Evolutionary conservation across 2,329 filamentous ascomycete species (phyloP), one percentile per base, ranked within the genome.

Genomic region (Botrytis hyacinthi): DNA sequence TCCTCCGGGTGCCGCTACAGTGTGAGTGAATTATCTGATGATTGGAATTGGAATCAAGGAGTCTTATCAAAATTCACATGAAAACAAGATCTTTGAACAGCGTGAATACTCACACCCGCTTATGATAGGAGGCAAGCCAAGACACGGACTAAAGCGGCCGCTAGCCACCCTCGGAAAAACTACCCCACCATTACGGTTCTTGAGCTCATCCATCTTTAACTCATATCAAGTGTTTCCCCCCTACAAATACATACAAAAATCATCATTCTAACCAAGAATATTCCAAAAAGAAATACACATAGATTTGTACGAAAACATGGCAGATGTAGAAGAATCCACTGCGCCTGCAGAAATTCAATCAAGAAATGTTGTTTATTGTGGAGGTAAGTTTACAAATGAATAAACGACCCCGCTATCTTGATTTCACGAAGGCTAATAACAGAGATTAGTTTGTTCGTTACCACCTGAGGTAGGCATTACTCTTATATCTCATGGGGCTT

Each of bases 401-500:
- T 61, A 6, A 61, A 61, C 37, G 59, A 61, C 59, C 59, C 59
- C 59, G 59, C 59, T 61, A 61, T 61, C 59, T 61, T 61, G 22
- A 40, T 18, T n/a, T n/a, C 8, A 57, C 29, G 14, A 18, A 57
- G 51, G 22, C 59, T 61, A 70, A 35, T 57, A 54, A 57, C 14
- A 57, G 59, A 48, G 29, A 77, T 63, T 77, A 91, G 89, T 91
- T 68, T 91, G 89, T 83, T 87, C 87, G 74, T 83, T 91, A 73
- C 89, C 89, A 51, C 89, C 89, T 71, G 89, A 91, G 87, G 89
- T 91, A 86, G 70, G 78, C 63, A 6, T 51, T 18, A 16, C 44
- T 18, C 29, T 42, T 57, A 51, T 12, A 48, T n/a, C 18, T 51
- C n/a, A 29, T 57, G 51, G 26, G 67, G 40, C 14, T 22, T 57